Base-by-base conservation (phyloP, 129 eudicot genomes). In the Mikania micrantha region DNA sequence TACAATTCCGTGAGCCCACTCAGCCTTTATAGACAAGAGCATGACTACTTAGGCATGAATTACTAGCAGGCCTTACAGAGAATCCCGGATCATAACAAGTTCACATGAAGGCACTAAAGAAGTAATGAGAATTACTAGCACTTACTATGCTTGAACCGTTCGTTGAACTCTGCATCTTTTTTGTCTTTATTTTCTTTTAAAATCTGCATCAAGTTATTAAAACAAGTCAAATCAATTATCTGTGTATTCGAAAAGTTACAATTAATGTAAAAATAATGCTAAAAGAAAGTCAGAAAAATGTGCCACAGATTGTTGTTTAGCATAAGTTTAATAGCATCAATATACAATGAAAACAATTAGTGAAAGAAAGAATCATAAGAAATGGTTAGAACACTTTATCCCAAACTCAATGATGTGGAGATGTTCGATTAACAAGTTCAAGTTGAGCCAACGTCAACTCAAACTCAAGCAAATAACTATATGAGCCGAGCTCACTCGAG, bases 121-220 rank as follows among this genome's bases (percentile, higher is more conserved):
- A 24, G 16, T 24, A 4, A 10, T 3, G 16, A 24, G n/a, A 22
- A 25, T 9, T 53, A 24, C 52, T 50, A 19, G 31, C 44, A 71
- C 88, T 72, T 67, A 92, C 98, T 67, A 70, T 92, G 98, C 84
- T 88, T 92, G 71, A 88, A 88, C 22, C 98, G 88, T 77, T 92
- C 98, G 71, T 84, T 92, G 71, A 92, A 92, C 81, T 92, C 98
- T n/a, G 96, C 95, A 82, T 92, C 98, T 41, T 82, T 82, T 76
- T 88, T 92, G 78, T 92, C 98, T 75, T 92, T 92, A 56, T 92
- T 92, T 78, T 92, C 98, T 87, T 78, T 85, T 48, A 92, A 75
- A 49, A 92, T 81, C 98, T 88, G 88, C 58, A 73, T 19, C 44
- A 70, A 39, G 11, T 67, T 28, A 42, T 59, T 45, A 44, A 66